Base-by-base conservation (phyloP, 257 asterid species). In the Leptodermis oblonga region DNA sequence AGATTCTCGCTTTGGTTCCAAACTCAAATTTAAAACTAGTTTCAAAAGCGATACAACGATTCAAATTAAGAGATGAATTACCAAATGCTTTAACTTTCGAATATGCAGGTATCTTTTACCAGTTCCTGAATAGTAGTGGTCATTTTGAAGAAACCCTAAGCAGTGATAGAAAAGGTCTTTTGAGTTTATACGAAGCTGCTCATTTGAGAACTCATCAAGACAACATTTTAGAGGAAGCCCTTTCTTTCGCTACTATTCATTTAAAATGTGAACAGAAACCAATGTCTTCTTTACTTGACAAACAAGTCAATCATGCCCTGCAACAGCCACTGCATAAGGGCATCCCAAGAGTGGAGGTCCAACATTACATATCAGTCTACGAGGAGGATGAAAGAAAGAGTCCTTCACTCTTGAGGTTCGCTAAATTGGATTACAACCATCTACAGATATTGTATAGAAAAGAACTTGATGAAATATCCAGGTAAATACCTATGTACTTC, bases 171-270 rank as follows among this genome's bases (percentile, higher is more conserved):
- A 39, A 2, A 11, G 80, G 71, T 52, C 7, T 76, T 5, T 65
- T 82, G 30, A 81, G 76, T 63, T 46, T 82, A 28, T 74, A 70
- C 5, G 82, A 79, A 71, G 84, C 84, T 30, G 60, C 79, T 17
- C 69, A 74, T 77, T 78, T 82, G 1, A 60, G 86, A 26, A 43
- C 71, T 26, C 83, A 68, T 23, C 71, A 64, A 8, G 86, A 85
- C 41, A 78, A 71, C 4, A 53, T 72, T 7, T 70, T 85, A 7
- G 84, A 85, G 28, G 69, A 82, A 0, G 84, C 75, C 41, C 73
- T 84, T 11, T 7, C 14, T 12, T 75, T 70, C 58, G 15, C 77
- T 0, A 70, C 51, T 7, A 20, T 52, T 49, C 74, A 52, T 59
- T 83, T 84, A 0, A 74, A 76, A 22, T 65, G 62, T 41, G 48